Conservation (phyloP, 164 flowering plant species). For the Piper longum region DNA sequence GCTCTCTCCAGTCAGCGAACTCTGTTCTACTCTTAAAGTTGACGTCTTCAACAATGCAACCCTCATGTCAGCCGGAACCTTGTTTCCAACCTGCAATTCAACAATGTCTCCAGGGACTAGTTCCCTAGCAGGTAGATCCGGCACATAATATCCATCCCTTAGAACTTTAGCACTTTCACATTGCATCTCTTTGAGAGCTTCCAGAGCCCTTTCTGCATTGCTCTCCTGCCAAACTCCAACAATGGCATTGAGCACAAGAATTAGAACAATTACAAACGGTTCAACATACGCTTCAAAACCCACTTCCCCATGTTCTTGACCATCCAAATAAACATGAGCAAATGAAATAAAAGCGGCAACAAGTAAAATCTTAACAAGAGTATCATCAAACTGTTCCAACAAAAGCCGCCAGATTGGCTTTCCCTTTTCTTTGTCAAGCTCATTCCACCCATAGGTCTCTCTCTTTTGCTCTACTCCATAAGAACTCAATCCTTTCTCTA, state of each 20-base stretch:
- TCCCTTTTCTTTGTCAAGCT: conserved; percentile 66
- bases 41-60: conserved; percentile 56
- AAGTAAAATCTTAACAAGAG: conserved; percentile 67
- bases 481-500: conserved; percentile 56
- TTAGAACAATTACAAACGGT: conserved; percentile 67
- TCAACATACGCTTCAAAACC: conserved; percentile 72
- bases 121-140: conserved; percentile 70
- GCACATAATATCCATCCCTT: conserved; percentile 58
- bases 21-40: conserved; percentile 73
- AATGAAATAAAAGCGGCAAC: conserved; percentile 76
- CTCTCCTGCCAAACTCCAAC: conserved; percentile 96
- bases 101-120: conserved; percentile 89
- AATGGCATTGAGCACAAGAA: conserved; percentile 66
- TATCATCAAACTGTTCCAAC: conserved; percentile 78
- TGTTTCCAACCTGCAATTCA: conserved; percentile 72
- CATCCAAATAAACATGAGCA: conserved; percentile 46
- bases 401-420: conserved; percentile 68
- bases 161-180: conserved; percentile 61
- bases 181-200: conserved; percentile 84
- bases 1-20: conserved; percentile 86
- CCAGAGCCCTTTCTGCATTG: conserved; percentile 84
- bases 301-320: conserved; percentile 29
- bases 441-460: conserved; percentile 68
- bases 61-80: conserved; percentile 91
- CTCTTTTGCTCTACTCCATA: conserved; percentile 55